Base-by-base conservation (phyloP, 495 filamentous ascomycete genomes). In the Aspergillus haitiensis region DNA sequence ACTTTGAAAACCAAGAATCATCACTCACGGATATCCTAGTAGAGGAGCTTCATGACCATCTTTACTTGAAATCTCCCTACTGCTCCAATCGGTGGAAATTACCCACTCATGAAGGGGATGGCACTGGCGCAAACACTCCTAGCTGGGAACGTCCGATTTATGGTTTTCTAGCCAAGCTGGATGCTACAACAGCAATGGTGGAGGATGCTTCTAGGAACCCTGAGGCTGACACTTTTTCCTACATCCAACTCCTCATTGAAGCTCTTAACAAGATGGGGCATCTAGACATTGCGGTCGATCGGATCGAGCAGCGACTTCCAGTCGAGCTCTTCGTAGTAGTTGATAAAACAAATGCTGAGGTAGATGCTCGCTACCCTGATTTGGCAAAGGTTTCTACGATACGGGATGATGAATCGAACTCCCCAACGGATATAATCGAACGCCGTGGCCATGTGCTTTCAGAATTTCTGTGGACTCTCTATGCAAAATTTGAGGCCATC, bases 31-130 rank as follows among this genome's bases (percentile, higher is more conserved):
- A 99, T 71, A 97, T 97, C 44, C 67, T 99, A 65, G 86, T 97
- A 48, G 94, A 99, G 72, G 94, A 99, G 71, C 77, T 99, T 45
- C 95, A 98, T 68, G 96, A 93, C 67, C 94, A 99, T 75, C 81
- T 99, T 4, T 99, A 98, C 66, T 82, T 99, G 11, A 98, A 97
- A 65, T 96, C 92, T 10, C 93, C 92, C 1, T 98, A 98, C 66
- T 97, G 92, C 72, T 90, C 95, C 60, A 90, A 95, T 71, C 78
- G 94, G 50, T 99, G 94, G 94, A 96, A 94, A 67, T 80, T 82
- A 48, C 76, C 67, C 16, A 67, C 58, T 35, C 63, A 67, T 34
- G 79, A 80, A 40, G 78, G 78, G 32, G 84, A 87, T 35, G 82
- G 83, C 60, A 86, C 82, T 13, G 77, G 73, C 36, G 70, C 83